phyloP scores from a whole-genome alignment of 441 rosid species.

The Theobroma grandiflorum region DNA sequence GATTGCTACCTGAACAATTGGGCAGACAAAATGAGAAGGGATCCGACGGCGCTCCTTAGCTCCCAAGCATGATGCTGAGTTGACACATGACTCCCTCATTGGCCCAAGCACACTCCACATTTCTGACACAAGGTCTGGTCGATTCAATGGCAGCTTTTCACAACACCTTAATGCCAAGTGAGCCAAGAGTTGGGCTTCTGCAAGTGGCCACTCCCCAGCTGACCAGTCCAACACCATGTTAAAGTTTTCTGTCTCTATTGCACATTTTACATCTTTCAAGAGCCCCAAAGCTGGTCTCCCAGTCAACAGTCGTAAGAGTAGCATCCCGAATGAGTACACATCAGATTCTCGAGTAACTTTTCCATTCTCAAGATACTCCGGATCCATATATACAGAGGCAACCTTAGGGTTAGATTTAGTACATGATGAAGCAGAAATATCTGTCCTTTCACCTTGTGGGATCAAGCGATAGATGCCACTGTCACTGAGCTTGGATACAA shows the following conservation, averaged over 20 bases:
- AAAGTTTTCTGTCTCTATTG: constrained; percentile 68
- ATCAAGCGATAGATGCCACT: constrained; percentile 66
- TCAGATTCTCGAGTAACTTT: constrained; percentile 71
- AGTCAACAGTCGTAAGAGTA: constrained; percentile 78
- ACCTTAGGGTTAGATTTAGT: constrained; percentile 28
- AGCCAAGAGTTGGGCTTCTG: constrained; percentile 63
- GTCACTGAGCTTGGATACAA: constrained; percentile 67
- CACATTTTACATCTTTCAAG: constrained; percentile 67
- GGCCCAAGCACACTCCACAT: constrained; percentile 60
- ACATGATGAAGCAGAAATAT: constrained; percentile 9
- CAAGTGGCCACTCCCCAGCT: constrained; percentile 85
- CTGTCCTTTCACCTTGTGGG: constrained; percentile 37
- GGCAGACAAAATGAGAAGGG: constrained; percentile 91
- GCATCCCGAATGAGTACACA: constrained; percentile 78
- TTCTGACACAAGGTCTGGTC: constrained; percentile 68
- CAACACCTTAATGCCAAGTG: constrained; percentile 76
- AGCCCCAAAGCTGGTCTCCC: constrained; percentile 59
- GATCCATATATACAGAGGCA: constrained; percentile 53
- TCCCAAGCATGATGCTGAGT: constrained; percentile 38
- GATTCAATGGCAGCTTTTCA: constrained; percentile 47
- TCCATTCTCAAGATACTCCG: constrained; percentile 58
- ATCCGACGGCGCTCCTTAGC: constrained; percentile 54
- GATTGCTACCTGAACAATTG: constrained; percentile 78
- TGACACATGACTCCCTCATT: constrained; percentile 46
- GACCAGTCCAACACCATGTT: constrained; percentile 65